phyloP scores from a whole-genome alignment of 345 rosid genomes.

The Cardamine resedifolia region DNA sequence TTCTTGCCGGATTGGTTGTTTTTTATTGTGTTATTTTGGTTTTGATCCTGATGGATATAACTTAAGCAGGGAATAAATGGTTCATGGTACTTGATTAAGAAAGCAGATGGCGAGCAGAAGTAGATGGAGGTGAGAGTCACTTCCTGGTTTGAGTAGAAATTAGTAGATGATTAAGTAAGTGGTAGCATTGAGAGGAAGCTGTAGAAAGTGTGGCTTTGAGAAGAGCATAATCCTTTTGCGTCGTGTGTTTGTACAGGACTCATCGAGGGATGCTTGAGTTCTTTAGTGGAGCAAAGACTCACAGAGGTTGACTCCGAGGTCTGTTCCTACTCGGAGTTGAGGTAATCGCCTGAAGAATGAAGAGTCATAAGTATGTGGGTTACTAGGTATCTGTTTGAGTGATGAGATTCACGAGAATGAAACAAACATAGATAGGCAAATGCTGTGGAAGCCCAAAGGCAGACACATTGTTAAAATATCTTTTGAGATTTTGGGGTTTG shows the following conservation, averaged over 20 bases:
- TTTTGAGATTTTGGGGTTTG: background rate
- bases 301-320: background rate
- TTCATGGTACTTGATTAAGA: conserved; percentile 8
- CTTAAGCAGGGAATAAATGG: conserved; percentile 13
- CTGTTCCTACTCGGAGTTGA: conserved; percentile 18
- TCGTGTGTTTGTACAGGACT: conserved; percentile 56
- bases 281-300: conserved; percentile 14
- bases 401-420: background rate
- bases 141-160: conserved; percentile 51
- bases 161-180: conserved; percentile 60
- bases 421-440: background rate
- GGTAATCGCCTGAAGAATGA: conserved; percentile 9
- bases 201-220: conserved; percentile 24
- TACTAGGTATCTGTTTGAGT: background rate
- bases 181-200: conserved; percentile 32
- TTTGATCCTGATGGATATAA: conserved; percentile 13
- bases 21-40: conserved; percentile 5
- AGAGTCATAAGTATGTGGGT: background rate
- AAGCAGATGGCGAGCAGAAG: conserved; percentile 33
- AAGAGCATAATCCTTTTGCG: conserved; percentile 59
- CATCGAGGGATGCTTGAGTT: conserved; percentile 10
- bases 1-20: background rate
- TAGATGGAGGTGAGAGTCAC: conserved; percentile 43
- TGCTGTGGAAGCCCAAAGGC: background rate
- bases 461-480: background rate